A percentile compares a stretch with the other conserved stretches of the same genome.
These are phyloP conservation scores for Yarrowia deformans DNA, from an alignment of 805 yeast genomes.

Conservation along the genomic window DNA sequence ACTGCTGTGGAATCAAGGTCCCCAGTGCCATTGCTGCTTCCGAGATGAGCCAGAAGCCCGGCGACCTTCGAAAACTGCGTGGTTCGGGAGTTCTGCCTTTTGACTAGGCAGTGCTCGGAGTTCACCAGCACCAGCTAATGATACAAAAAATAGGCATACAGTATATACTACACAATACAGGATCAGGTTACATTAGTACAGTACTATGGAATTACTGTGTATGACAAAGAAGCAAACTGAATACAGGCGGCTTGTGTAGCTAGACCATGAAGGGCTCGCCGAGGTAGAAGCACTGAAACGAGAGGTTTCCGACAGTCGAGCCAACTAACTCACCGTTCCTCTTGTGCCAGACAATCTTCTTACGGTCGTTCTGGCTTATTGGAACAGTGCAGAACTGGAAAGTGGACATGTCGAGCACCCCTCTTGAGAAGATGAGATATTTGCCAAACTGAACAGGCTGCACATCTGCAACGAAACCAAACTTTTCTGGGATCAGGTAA, in stretches of 20 bases:
- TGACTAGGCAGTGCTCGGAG: constrained; percentile 41
- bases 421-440: constrained; percentile 12
- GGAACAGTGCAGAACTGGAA: constrained; percentile 15
- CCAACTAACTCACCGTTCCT: constrained; percentile 5
- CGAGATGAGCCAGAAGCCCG: constrained; percentile 41
- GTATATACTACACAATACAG: neutral
- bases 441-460: constrained; percentile 30
- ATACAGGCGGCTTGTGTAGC: neutral
- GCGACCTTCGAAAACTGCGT: constrained; percentile 41
- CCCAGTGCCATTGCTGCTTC: constrained; percentile 96
- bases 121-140: neutral
- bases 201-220: neutral
- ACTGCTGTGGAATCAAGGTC: constrained; percentile 95
- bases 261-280: neutral
- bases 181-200: neutral
- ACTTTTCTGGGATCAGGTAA: neutral
- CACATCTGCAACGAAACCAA: constrained; percentile 2
- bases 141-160: neutral
- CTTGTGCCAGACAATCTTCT: constrained; percentile 30
- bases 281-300: constrained; percentile 25
- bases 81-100: constrained; percentile 44
- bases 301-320: neutral
- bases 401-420: constrained; percentile 31
- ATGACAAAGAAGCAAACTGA: neutral
- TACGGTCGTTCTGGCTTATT: constrained; percentile 1